Base-by-base conservation (phyloP, 768 basidiomycete species). In the Pisolithus marmoratus region DNA sequence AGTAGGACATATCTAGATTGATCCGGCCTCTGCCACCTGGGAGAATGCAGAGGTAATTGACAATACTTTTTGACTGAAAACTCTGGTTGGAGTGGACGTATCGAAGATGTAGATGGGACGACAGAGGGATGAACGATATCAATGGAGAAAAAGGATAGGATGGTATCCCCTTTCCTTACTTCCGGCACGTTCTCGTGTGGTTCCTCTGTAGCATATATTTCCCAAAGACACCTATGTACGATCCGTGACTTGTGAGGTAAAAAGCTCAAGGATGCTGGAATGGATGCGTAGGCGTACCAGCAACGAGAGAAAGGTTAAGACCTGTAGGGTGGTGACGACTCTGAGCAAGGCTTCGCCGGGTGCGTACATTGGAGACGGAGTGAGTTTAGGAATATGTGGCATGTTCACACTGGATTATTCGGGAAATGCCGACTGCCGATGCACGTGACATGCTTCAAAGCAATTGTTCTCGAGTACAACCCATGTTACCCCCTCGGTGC, bases 111-210 rank as follows among this genome's bases (percentile, higher is more conserved):
- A 27, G 9, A 15, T 22, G 26, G 22, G 26, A 15, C 20, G 23
- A 48, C n/a, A n/a, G 5, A 31, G 27, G 7, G 2, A 60, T 78
- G 55, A 58, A 92, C 93, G 4, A 93, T 96, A 63, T 99, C 94
- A 46, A 98, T 85, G 74, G 97, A 98, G 77, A 97, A 98, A 64
- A 93, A 97, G 1, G 94, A 97, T 56, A 96, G 67, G 7, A 97
- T 78, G 0, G 88, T 89, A 57, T 95, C 84, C 92, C 92, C 98
- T 58, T 81, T 68, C 11, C 87, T 90, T 3, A 79, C 72, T 47
- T 92, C 88, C 3, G 85, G 82, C 54, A 85, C 84, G 29, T 74
- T 70, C 11, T 76, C 73, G 27, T 77, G 69, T 38, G 72, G 69
- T 8, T 79, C 74, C 22, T 72, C 70, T 1, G 61, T 56, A 0